Base-by-base conservation (phyloP, 768 basidiomycete species). In the Termitomyces sp. region DNA sequence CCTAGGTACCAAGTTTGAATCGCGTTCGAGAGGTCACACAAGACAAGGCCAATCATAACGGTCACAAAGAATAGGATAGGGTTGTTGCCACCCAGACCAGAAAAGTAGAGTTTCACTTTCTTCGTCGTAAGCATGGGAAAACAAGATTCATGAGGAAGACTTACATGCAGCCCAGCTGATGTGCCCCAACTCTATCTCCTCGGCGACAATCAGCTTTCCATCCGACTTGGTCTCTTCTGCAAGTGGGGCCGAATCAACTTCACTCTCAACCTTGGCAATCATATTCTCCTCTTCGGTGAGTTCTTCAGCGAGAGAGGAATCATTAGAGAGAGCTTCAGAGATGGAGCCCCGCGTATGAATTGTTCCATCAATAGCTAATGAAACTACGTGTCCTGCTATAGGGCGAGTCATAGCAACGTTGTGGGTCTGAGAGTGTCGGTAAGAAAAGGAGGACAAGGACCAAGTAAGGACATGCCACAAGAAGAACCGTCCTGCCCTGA, bases 401-500 rank as follows among this genome's bases (percentile, higher is more conserved):
- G 84, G 78, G 11, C 74, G 74, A 1, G 79, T 74, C 70, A 89
- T 75, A 2, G 81, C 79, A 28, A 89, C 77, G 62, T 81, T 80
- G 64, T 82, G 80, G 1, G 80, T 81, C 82, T 81, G 55, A 16
- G 18, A 22, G 18, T 55, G n/a, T 55, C 42, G 12, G 32, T 55
- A 32, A 13, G 3, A 12, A 44, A n/a, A 42, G 28, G 33, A 24
- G 16, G 32, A 28, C n/a, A 39, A 20, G 40, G 36, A 45, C 22
- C 9, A 28, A 60, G 16, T 6, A 22, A 48, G 32, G 15, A 71
- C 80, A 58, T 63, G 85, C 85, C 50, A 97, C 94, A 24, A 98
- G 80, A 49, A 98, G 80, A 53, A 96, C 76, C 0, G 96, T 97
- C 51, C 95, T 81, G 18, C 85, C 87, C n/a, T 76, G 73, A 70